phyloP scores from a whole-genome alignment of 2,329 filamentous ascomycete genomes.

The Cercospora beticola region DNA sequence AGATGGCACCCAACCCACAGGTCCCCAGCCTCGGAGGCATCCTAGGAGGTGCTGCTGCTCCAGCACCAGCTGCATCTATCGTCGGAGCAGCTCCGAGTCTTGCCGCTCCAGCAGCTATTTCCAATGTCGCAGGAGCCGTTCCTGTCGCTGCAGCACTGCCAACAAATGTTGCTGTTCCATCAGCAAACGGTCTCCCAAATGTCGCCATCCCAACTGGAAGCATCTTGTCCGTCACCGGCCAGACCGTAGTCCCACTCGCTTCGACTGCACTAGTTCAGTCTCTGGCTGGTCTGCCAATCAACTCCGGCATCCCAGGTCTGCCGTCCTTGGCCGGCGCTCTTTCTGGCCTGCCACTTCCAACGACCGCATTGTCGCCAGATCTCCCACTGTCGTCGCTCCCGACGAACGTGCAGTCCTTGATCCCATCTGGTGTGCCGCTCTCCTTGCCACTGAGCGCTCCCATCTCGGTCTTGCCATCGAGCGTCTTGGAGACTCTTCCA shows the following conservation, averaged over 20 bases:
- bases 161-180: not conserved
- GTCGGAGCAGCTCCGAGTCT: not conserved
- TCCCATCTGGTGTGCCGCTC: constrained; percentile 12
- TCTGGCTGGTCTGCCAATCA: constrained; percentile 11
- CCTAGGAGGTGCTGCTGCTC: not conserved
- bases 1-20: constrained; percentile 9
- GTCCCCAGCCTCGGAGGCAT: not conserved
- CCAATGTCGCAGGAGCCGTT: not conserved
- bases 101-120: not conserved
- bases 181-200: not conserved
- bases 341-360: constrained; percentile 5
- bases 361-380: not conserved
- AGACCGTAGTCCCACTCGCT: constrained; percentile 12
- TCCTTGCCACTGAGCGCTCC: constrained; percentile 13
- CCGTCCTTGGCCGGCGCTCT: not conserved
- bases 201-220: constrained; percentile 13
- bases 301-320: constrained; percentile 13
- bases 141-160: not conserved
- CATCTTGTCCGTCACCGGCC: constrained; percentile 1
- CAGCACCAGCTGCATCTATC: not conserved
- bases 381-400: constrained; percentile 10
- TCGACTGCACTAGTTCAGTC: constrained; percentile 11
- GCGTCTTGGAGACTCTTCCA: constrained; percentile 3
- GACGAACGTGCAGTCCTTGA: not conserved
- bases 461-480: constrained; percentile 11